These are phyloP conservation scores for Heterobasidion parviporum DNA, from an alignment of 1,284 basidiomycete genomes.

Conservation along the genomic window DNA sequence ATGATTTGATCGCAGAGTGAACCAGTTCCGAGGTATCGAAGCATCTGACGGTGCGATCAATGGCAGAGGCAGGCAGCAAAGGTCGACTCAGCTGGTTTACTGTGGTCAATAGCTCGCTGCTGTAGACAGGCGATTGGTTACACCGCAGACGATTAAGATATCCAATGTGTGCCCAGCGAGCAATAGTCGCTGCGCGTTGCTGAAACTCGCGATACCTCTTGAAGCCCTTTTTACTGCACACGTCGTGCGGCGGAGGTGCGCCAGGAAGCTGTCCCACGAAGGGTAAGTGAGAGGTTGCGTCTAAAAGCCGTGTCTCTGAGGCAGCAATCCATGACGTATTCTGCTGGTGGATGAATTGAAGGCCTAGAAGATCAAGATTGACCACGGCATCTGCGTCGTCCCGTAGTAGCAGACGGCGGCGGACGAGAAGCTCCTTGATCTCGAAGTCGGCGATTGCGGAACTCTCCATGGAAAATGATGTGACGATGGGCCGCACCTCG, in stretches of 20 bases:
- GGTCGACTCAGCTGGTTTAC: slow-evolving; percentile 35
- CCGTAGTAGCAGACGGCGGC: slow-evolving; percentile 50
- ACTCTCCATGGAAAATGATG: slow-evolving; percentile 82
- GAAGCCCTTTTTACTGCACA: slow-evolving; percentile 71
- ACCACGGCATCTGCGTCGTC: slow-evolving; percentile 40
- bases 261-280: slow-evolving; percentile 47
- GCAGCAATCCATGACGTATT: slow-evolving; percentile 46
- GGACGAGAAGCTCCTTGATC: slow-evolving; percentile 82
- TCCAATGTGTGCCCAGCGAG: slow-evolving; percentile 63
- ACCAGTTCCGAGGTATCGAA: slow-evolving; percentile 33
- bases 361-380: slow-evolving; percentile 58
- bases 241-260: slow-evolving; percentile 61
- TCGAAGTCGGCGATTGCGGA: slow-evolving; percentile 82
- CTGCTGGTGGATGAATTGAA: slow-evolving; percentile 54
- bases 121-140: slow-evolving; percentile 51
- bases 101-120: slow-evolving; percentile 48
- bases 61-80: slow-evolving; percentile 50
- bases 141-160: slow-evolving; percentile 80
- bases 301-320: slow-evolving; percentile 47
- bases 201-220: slow-evolving; percentile 49
- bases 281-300: slow-evolving; percentile 66
- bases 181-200: slow-evolving; percentile 43
- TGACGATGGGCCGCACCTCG: slow-evolving; percentile 90
- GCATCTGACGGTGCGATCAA: slow-evolving; percentile 28
- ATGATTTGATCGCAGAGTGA: slow-evolving; percentile 58